phyloP scores from a whole-genome alignment of 2,329 filamentous ascomycete genomes.

The Pseudogymnoascus verrucosus region DNA sequence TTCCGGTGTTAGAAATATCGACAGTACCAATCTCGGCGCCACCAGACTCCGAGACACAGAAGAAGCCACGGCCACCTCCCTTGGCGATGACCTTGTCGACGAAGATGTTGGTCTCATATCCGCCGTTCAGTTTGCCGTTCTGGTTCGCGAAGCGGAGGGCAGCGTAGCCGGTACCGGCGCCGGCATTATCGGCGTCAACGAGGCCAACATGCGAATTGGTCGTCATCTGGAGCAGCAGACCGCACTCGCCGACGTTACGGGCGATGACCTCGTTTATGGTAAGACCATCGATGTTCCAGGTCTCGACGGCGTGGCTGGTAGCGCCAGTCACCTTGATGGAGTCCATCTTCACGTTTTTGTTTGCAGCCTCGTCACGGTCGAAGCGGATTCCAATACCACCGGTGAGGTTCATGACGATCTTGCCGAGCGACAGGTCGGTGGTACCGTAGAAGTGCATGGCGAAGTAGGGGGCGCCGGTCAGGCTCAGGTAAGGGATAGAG shows the following conservation, averaged over 20 bases:
- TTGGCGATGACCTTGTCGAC: conserved; percentile 46
- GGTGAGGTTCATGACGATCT: conserved; percentile 47
- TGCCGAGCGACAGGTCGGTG: conserved; percentile 38
- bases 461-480: conserved; percentile 52
- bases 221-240: conserved; percentile 46
- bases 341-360: conserved; percentile 46
- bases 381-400: conserved; percentile 50
- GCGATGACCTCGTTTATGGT: conserved; percentile 45
- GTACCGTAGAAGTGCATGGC: conserved; percentile 48
- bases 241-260: conserved; percentile 46
- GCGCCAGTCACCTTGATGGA: conserved; percentile 44
- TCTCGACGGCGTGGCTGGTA: conserved; percentile 49
- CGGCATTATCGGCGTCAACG: conserved; percentile 50
- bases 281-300: conserved; percentile 51
- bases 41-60: conserved; percentile 49
- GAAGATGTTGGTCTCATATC: conserved; percentile 44
- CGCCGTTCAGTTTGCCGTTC: conserved; percentile 42
- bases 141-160: conserved; percentile 51
- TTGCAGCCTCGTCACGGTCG: conserved; percentile 45
- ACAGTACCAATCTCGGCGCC: conserved; percentile 41
- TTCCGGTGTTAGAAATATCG: conserved; percentile 45
- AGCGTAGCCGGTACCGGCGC: conserved; percentile 43
- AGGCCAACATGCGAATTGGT: conserved; percentile 44
- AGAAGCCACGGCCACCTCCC: conserved; percentile 48
- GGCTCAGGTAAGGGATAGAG: conserved; percentile 46